These are phyloP conservation scores for Saccharomycodes ludwigii DNA, from an alignment of 805 yeast species.

Conservation along the genomic window DNA sequence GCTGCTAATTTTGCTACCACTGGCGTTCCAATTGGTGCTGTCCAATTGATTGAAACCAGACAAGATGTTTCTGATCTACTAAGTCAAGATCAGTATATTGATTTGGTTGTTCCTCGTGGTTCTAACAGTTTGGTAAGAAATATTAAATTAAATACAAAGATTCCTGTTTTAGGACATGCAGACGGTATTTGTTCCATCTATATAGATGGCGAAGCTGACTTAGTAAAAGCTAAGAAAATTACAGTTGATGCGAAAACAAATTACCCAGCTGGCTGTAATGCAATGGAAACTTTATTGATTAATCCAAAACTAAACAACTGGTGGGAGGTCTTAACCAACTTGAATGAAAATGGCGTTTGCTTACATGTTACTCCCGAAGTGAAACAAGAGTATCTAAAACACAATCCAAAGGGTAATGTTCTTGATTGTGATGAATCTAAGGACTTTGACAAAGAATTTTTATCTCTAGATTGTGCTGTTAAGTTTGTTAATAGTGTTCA, in stretches of 20 bases:
- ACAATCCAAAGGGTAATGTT: conserved; percentile 14
- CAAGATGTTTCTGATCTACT: conserved; percentile 80
- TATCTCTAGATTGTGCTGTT: conserved; percentile 75
- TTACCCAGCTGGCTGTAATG: conserved; percentile 99
- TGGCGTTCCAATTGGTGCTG: conserved; percentile 65
- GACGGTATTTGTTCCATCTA: conserved; percentile 93
- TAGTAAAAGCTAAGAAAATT: conserved; percentile 63
- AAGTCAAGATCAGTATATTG: conserved; percentile 79
- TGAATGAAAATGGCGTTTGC: conserved; percentile 58
- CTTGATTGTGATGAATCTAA: conserved; percentile 32
- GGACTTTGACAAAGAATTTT: conserved; percentile 75
- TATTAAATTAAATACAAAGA: conserved; percentile 79
- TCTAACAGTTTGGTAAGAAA: conserved; percentile 80
- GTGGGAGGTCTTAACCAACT: conserved; percentile 28
- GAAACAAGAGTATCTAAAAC: conserved; percentile 18
- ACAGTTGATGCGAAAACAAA: conserved; percentile 84
- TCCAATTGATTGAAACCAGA: conserved; percentile 81
- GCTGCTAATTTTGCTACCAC: conserved; percentile 32
- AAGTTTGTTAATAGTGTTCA: conserved; percentile 43
- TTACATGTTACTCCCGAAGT: conserved; percentile 53
- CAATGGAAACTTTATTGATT: conserved; percentile 76
- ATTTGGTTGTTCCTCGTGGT: conserved; percentile 96
- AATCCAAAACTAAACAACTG: conserved; percentile 24
- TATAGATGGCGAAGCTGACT: conserved; percentile 65
- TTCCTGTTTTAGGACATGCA: conserved; percentile 97